Conservation (phyloP, 78 protist genomes). For the Protostelium mycophagum region DNA sequence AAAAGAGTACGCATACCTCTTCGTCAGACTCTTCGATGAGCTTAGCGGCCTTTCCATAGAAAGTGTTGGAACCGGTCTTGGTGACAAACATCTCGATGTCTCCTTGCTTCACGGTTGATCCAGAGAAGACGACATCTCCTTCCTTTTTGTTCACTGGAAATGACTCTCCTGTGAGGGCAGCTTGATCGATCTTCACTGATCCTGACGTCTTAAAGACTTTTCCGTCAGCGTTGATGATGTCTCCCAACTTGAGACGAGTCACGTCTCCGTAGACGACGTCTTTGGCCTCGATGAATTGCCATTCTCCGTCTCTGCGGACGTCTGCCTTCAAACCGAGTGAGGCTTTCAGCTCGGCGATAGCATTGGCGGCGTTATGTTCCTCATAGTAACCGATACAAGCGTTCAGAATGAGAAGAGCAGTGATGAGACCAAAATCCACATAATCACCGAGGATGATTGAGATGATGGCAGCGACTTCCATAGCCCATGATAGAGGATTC, state of each 20-base stretch:
- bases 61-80: slow-evolving; percentile 79
- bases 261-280: slow-evolving; percentile 88
- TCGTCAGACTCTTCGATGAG: slow-evolving; percentile 52
- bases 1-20: neutral
- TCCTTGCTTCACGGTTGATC: slow-evolving; percentile 84
- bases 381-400: slow-evolving; percentile 80
- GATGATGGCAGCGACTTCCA: slow-evolving; percentile 75
- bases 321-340: slow-evolving; percentile 54
- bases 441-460: slow-evolving; percentile 62
- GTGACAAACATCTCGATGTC: slow-evolving; percentile 75
- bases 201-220: slow-evolving; percentile 36
- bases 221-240: slow-evolving; percentile 80
- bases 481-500: slow-evolving; percentile 76
- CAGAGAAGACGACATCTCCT: slow-evolving; percentile 67
- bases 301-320: slow-evolving; percentile 68
- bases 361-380: slow-evolving; percentile 80
- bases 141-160: slow-evolving; percentile 61
- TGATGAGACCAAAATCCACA: slow-evolving; percentile 62
- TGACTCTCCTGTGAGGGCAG: slow-evolving; percentile 83
- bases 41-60: slow-evolving; percentile 81
- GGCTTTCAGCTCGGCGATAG: slow-evolving; percentile 79
- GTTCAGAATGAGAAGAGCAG: slow-evolving; percentile 58
- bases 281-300: slow-evolving; percentile 33
- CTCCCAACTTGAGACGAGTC: slow-evolving; percentile 71
- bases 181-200: slow-evolving; percentile 67